Evolutionary conservation across 495 filamentous ascomycete genomes (phyloP), one percentile per base, ranked within the genome.

Genomic region (Aspergillus steynii): DNA sequence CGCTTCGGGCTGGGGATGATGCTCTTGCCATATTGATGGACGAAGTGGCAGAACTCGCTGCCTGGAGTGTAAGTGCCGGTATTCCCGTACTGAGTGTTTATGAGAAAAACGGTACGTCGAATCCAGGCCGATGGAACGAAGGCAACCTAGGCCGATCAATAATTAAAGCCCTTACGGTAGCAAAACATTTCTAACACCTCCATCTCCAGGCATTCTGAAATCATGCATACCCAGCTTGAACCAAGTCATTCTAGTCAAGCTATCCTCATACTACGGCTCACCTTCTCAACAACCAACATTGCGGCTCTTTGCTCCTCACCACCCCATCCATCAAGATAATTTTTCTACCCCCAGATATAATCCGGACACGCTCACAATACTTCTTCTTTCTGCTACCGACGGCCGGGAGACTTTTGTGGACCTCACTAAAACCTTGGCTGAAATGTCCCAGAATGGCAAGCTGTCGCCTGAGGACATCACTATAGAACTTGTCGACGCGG

Each of bases 391-490:
- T 32, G 85, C 88, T 27, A 89, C 92, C 45, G 95, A 98, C 68
- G 93, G 94, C 34, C 88, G 93, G 45, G 90, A 96, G 68, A 96
- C 94, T 9, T 82, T 99, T 57, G 93, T 97, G 9, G 95, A 98
- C 74, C 83, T 99, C 29, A 98, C 96, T 49, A 96, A 93, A 69
- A 97, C 96, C 3, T 81, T 99, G 8, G 85, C 93, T 5, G 91
- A 96, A 65, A 97, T 99, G 94, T 86, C 91, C 4, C 95, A 99
- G 77, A 86, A 89, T 59, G 87, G 88, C 54, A 96, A 96, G 73
- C 75, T 99, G 26, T 83, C 83, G 2, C 78, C 89, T 0, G 74
- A 82, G 20, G 93, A 99, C 70, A 93, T 99, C 61, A 91, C 84
- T 48, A 77, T 83, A 20, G 91, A 97, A 62, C 77, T 99, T 47